Evolutionary conservation across 495 filamentous ascomycete genomes (phyloP).

Genomic region (Penicillium verhagenii): DNA sequence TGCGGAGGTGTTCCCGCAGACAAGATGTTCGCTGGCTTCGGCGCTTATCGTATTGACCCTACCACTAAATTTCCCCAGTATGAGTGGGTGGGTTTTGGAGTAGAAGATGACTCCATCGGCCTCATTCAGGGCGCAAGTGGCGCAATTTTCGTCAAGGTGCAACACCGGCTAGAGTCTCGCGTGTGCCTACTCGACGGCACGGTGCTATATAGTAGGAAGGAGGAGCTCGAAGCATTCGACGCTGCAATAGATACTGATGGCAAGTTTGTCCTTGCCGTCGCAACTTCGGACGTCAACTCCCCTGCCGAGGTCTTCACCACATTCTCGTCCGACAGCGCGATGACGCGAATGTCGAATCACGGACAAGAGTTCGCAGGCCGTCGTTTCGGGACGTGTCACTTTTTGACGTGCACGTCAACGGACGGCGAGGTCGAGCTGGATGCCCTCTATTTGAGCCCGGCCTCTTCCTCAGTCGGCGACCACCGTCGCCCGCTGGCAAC

Average conservation of each 20-base stretch:
- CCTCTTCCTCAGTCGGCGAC: constrained; percentile 1
- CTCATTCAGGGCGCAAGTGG: constrained; percentile 2
- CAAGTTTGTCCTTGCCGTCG: constrained; percentile 9
- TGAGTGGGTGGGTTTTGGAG: constrained; percentile 1
- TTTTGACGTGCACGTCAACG: constrained; percentile 5
- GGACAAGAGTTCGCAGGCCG: constrained; percentile 7
- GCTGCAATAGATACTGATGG: constrained; percentile 4
- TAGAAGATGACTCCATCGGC: constrained; percentile 9
- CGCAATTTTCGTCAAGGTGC: constrained; percentile 6
- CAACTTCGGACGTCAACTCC: constrained; percentile 7
- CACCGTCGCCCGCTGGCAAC: constrained; percentile 22
- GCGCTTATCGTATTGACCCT: constrained; percentile 6
- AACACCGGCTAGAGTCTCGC: constrained; percentile 9
- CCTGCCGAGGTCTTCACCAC: constrained; percentile 10
- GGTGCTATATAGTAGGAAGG: constrained; percentile 7
- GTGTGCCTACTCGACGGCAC: constrained; percentile 9
- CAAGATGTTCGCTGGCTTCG: constrained; percentile 1
- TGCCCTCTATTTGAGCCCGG: constrained; percentile 6
- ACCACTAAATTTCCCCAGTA: too few relatives aligned
- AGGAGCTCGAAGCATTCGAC: constrained; percentile 10
- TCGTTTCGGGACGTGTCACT: constrained; percentile 7
- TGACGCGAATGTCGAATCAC: constrained; percentile 9
- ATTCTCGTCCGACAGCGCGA: constrained; percentile 3
- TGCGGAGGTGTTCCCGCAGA: not conserved
- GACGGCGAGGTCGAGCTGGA: constrained; percentile 8